phyloP scores from a whole-genome alignment of 139 green algal genomes.

The Raphidocelis subcapitata region DNA sequence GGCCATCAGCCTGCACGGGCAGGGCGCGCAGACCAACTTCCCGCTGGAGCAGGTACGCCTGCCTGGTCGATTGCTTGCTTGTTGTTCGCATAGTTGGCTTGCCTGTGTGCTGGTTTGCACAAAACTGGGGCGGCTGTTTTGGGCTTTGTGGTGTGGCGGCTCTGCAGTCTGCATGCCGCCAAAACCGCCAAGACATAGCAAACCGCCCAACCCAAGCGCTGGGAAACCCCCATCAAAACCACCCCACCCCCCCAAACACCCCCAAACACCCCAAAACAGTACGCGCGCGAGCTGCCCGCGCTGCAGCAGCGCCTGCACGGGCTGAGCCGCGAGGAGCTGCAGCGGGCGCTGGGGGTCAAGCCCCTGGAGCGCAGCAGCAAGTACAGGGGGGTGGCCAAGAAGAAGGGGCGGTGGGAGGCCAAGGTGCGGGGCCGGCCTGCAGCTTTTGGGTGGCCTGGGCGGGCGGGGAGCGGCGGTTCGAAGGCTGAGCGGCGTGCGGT shows the following conservation, averaged over 20 bases:
- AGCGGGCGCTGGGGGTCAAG: constrained; percentile 74
- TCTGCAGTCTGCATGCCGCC: no score
- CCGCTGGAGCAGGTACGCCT: constrained; percentile 44
- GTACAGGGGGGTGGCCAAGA: constrained; percentile 69
- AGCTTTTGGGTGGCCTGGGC: not conserved
- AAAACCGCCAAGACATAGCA: no score
- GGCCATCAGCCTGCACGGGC: constrained; percentile 58
- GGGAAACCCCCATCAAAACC: not conserved
- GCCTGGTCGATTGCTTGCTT: constrained; percentile 5
- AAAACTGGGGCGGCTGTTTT: no score
- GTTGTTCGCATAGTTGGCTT: no score
- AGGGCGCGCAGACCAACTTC: constrained; percentile 68
- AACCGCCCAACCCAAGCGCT: no score
- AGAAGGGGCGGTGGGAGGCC: constrained; percentile 79
- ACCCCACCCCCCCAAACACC: no score
- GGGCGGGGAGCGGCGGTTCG: no score
- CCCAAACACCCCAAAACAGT: constrained; percentile 6
- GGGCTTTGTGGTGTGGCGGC: no score
- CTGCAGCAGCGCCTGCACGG: constrained; percentile 37
- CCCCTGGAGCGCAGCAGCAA: constrained; percentile 69
- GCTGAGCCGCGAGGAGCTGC: constrained; percentile 65
- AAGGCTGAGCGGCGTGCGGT: not conserved
- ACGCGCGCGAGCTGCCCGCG: constrained; percentile 26
- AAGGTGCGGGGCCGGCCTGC: constrained; percentile 46
- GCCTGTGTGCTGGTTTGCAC: no score